Evolutionary conservation across 1,139 yeast genomes (phyloP), one percentile per base, ranked within the genome.

Genomic region (Meyerozyma smithsonii): DNA sequence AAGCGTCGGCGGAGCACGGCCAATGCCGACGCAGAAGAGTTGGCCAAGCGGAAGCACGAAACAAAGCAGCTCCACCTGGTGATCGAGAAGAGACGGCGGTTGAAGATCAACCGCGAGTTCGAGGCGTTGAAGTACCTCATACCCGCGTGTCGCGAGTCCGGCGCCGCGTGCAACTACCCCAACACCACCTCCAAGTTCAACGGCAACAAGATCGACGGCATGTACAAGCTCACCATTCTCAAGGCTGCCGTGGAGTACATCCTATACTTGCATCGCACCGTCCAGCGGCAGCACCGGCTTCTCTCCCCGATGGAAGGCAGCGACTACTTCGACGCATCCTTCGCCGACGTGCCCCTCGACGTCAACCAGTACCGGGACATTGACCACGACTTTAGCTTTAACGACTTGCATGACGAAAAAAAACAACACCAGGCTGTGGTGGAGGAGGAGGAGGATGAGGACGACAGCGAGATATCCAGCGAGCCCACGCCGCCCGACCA

Each of bases 161-260:
- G 61, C 19, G 28, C 49, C 8, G 49, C 45, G 30, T 38, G 43
- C 20, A 38, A 46, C 23, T 46, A 49, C 26, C 45, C 50, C 11
- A 39, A 37, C 32, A 46, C 48, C 28, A 39, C 36, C 15, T 36
- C 48, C 19, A 33, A 32, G 12, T 54, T 48, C 34, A 61, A 60
- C 42, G 62, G 65, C 8, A 62, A 57, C 48, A 72, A 73, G 42
- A 69, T 70, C 40, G 83, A 79, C 43, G 85, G 86, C 8, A 81
- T 86, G 79, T 88, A 86, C 62, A 86, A 86, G 59, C 71, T 86
- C 45, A 86, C 89, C 11, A 84, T 86, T 21, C 63, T 86, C 36
- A 88, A 85, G 58, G 83, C 88, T 16, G 80, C 92, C 1, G 95
- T 86, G 20, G 90, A 84, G 51, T 85, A 86, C 55, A 81, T 86